Percentiles rank a stretch among this genome's conserved stretches.
Conservation (phyloP, 331 rosid species). For the Telfairia occidentalis region DNA sequence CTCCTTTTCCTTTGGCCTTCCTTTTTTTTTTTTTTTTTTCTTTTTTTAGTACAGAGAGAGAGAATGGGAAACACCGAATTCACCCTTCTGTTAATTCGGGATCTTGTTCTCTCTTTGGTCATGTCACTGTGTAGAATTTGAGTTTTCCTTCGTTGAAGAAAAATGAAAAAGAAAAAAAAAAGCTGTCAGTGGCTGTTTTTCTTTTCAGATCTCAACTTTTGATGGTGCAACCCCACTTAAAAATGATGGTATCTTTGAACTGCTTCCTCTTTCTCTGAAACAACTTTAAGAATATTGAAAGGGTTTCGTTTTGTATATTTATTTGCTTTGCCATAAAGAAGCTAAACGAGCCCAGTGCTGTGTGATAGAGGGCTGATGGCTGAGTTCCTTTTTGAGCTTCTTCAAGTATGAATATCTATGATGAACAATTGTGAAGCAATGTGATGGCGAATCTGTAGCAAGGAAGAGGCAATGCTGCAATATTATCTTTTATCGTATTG, state of each 20-base stretch:
- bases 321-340: background rate
- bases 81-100: conserved; percentile 33
- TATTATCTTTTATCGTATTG: background rate
- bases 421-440: background rate
- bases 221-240: background rate
- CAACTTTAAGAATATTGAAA: background rate
- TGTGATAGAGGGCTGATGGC: background rate
- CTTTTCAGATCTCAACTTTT: background rate
- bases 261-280: background rate
- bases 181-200: background rate
- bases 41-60: conserved; percentile 10
- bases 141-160: background rate
- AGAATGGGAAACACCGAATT: conserved; percentile 26
- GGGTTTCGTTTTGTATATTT: background rate
- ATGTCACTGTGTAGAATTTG: conserved; percentile 21
- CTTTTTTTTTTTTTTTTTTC: too few species aligned
- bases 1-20: conserved; percentile 3
- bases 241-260: background rate
- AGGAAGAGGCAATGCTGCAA: too few species aligned
- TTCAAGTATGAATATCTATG: background rate
- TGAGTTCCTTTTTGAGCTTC: background rate
- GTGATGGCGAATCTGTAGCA: too few species aligned
- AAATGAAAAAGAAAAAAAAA: background rate
- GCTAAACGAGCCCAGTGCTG: background rate
- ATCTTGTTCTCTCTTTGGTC: conserved; percentile 20